Conservation (phyloP, 371 early-diverging fungal species). For the Fennellomyces sp. region DNA sequence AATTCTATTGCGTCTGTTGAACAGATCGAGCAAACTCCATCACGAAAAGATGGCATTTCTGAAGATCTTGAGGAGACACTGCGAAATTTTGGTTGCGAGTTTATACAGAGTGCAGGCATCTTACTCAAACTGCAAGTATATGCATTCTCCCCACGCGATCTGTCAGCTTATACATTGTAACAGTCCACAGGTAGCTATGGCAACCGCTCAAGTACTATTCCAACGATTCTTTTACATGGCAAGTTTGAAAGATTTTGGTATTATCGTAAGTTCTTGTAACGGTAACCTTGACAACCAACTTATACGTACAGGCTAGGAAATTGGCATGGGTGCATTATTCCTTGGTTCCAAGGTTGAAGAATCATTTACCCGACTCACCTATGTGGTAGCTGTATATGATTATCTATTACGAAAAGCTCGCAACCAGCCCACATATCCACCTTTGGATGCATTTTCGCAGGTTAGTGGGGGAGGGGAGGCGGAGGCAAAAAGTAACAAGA, state of each 20-base stretch:
- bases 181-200: conserved; percentile 94
- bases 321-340: conserved; percentile 85
- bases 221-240: conserved; percentile 91
- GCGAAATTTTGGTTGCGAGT: conserved; percentile 76
- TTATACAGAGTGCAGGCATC: conserved; percentile 87
- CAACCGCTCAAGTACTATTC: conserved; percentile 93
- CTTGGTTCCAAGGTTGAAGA: conserved; percentile 94
- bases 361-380: conserved; percentile 70
- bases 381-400: conserved; percentile 81
- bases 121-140: conserved; percentile 75
- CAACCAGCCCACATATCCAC: conserved; percentile 47
- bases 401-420: conserved; percentile 63
- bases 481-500: neutral
- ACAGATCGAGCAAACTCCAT: conserved; percentile 71
- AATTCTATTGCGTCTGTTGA: conserved; percentile 76
- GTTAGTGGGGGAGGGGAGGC: conserved; percentile 25
- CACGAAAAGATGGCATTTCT: conserved; percentile 67
- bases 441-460: conserved; percentile 64
- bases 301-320: conserved; percentile 55
- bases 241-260: conserved; percentile 69
- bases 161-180: neutral
- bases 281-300: neutral
- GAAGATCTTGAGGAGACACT: conserved; percentile 75
- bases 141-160: neutral
- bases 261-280: conserved; percentile 56